Evolutionary conservation across 2,329 filamentous ascomycete genomes (phyloP).

Genomic region (Madurella mycetomatis): DNA sequence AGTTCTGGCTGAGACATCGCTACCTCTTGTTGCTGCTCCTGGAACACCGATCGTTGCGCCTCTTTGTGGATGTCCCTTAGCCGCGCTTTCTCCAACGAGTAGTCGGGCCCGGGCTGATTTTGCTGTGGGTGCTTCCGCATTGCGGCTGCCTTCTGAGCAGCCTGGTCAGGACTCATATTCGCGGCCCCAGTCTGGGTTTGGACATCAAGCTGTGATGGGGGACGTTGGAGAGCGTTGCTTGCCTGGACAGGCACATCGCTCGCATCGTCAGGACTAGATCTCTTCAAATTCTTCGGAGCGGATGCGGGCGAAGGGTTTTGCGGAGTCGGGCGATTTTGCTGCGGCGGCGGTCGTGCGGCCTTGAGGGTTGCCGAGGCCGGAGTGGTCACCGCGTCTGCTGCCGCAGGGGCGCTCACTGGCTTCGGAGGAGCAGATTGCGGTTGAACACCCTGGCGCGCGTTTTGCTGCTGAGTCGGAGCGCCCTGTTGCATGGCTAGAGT

Average conservation of each 20-base stretch:
- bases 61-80: conserved; percentile 32
- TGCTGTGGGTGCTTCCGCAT: conserved; percentile 30
- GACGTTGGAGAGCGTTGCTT: conserved; percentile 23
- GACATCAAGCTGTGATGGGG: conserved; percentile 28
- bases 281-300: conserved; percentile 46
- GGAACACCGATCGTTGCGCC: conserved; percentile 32
- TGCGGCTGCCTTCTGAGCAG: conserved; percentile 44
- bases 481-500: conserved; percentile 1
- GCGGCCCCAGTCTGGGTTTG: conserved; percentile 11
- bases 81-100: conserved; percentile 33
- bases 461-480: conserved; percentile 17
- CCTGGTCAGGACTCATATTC: conserved; percentile 33
- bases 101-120: conserved; percentile 26
- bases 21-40: conserved; percentile 36
- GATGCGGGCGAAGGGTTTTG: conserved; percentile 37
- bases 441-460: conserved; percentile 8
- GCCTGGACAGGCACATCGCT: conserved; percentile 30
- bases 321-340: conserved; percentile 30
- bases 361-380: conserved; percentile 24
- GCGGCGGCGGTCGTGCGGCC: conserved; percentile 30
- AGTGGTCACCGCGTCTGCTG: conserved; percentile 5
- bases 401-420: conserved; percentile 4
- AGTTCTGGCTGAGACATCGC: conserved; percentile 43
- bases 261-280: conserved; percentile 45
- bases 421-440: conserved; percentile 24